Conservation (phyloP, 768 basidiomycete species). For the Boletus pseudopeckii region DNA sequence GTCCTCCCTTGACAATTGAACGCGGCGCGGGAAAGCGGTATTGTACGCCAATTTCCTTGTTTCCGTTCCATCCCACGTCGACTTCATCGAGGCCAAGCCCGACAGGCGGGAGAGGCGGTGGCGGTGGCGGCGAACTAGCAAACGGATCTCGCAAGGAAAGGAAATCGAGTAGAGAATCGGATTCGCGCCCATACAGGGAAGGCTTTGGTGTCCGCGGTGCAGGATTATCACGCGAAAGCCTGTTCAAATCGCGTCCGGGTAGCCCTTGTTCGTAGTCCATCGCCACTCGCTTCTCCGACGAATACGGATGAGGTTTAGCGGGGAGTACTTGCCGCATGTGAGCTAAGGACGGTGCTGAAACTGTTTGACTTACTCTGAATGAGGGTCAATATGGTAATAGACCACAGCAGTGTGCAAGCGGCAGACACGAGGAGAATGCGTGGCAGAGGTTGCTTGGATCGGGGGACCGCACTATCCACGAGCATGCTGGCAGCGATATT, state of each 20-base stretch:
- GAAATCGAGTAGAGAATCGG: constrained; percentile 31
- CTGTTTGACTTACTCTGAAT: constrained; percentile 23
- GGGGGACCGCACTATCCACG: not conserved
- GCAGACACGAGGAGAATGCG: constrained; percentile 20
- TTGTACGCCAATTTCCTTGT: constrained; percentile 24
- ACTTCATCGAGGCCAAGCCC: constrained; percentile 28
- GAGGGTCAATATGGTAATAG: constrained; percentile 11
- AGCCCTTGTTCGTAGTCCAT: not conserved
- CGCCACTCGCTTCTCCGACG: constrained; percentile 8
- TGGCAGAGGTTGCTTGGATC: not conserved
- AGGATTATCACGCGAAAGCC: not conserved
- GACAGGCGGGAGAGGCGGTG: constrained; percentile 28
- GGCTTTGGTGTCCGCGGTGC: constrained; percentile 13
- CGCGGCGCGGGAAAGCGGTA: constrained; percentile 34
- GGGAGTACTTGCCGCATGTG: constrained; percentile 22
- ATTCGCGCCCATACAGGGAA: constrained; percentile 19
- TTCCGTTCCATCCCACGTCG: constrained; percentile 26
- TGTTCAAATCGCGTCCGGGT: not conserved
- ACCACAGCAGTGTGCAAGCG: constrained; percentile 25
- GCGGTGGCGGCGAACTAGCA: constrained; percentile 32
- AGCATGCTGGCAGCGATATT: constrained; percentile 14
- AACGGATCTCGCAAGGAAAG: constrained; percentile 34
- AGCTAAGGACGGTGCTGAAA: not conserved
- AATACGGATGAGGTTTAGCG: not conserved
- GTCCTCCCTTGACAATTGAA: constrained; percentile 25